A percentile compares a stretch with the other conserved stretches of the same genome.
Evolutionary conservation across 495 filamentous ascomycete species (phyloP).

Genomic region (Eremomyces bilateralis): DNA sequence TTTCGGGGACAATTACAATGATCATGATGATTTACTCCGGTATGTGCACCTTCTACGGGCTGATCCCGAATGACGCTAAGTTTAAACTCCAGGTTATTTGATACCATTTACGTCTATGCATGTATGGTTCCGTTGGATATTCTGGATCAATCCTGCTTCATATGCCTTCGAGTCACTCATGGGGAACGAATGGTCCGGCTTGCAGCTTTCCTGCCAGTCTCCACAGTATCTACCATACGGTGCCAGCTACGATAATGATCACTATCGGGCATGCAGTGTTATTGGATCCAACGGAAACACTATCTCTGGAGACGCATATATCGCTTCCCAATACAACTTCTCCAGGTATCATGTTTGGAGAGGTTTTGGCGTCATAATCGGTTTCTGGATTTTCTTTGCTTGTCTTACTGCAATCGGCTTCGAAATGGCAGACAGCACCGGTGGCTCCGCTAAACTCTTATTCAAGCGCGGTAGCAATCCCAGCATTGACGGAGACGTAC

Average conservation of each 20-base stretch:
- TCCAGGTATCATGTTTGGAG: slow-evolving; percentile 36
- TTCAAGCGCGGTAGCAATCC: slow-evolving; percentile 3
- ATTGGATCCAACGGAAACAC: slow-evolving; percentile 27
- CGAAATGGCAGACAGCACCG: slow-evolving; percentile 26
- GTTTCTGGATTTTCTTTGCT: slow-evolving; percentile 23
- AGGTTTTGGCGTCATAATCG: slow-evolving; percentile 38
- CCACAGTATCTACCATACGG: slow-evolving; percentile 5
- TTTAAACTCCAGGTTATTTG: slow-evolving; percentile 39
- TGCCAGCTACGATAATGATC: slow-evolving; percentile 25
- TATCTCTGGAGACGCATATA: slow-evolving; percentile 32
- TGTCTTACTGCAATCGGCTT: slow-evolving; percentile 4
- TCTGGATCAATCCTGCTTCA: slow-evolving; percentile 29
- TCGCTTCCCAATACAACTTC: slow-evolving; percentile 31
- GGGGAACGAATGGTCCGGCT: slow-evolving; percentile 29
- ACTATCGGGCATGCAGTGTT: slow-evolving; percentile 40
- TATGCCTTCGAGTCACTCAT: slow-evolving; percentile 40
- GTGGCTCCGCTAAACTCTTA: slow-evolving; percentile 3
- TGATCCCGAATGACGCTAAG: slow-evolving; percentile 40
- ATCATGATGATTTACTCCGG: too few relatives aligned
- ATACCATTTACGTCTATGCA: slow-evolving; percentile 20
- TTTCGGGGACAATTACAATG: too few relatives aligned
- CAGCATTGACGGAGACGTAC: slow-evolving; percentile 7
- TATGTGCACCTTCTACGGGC: too few relatives aligned
- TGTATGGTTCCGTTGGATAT: slow-evolving; percentile 38
- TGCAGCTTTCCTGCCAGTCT: slow-evolving; percentile 21